Conservation (phyloP, 306 rosid species). For the Arachis hypogaea region DNA sequence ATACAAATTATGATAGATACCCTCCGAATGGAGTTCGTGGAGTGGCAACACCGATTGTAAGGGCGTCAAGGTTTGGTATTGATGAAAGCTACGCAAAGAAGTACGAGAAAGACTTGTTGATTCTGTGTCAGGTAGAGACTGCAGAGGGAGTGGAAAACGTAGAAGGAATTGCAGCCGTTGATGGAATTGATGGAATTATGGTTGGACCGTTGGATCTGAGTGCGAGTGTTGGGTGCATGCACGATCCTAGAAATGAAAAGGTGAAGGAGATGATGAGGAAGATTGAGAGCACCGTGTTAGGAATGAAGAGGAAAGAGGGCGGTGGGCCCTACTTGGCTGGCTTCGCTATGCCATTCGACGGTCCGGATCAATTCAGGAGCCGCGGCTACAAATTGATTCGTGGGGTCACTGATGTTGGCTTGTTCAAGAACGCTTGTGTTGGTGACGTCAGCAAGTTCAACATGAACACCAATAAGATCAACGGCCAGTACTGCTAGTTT, state of each 20-base stretch:
- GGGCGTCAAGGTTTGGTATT: slow-evolving; percentile 27
- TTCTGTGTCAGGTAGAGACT: slow-evolving; percentile 30
- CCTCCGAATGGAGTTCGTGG: slow-evolving; percentile 17
- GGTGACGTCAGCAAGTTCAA: slow-evolving; percentile 12
- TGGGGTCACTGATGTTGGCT: slow-evolving; percentile 12
- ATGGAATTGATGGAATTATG: slow-evolving; percentile 25
- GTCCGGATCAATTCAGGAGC: slow-evolving; percentile 20
- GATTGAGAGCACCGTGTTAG: slow-evolving; percentile 8
- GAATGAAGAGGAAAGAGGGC: slow-evolving; percentile 23
- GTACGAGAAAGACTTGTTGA: slow-evolving; percentile 14
- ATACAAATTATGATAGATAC: background rate
- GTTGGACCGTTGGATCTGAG: slow-evolving; percentile 23
- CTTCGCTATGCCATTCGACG: slow-evolving; percentile 10
- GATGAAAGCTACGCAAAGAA: background rate
- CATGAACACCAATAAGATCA: background rate
- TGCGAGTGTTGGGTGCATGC: slow-evolving; percentile 14
- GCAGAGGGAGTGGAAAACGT: slow-evolving; percentile 13
- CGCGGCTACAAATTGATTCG: slow-evolving; percentile 15
- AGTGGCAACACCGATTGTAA: slow-evolving; percentile 21
- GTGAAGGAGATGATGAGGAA: slow-evolving; percentile 19
- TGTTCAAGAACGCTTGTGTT: slow-evolving; percentile 15
- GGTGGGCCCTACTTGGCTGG: slow-evolving; percentile 23
- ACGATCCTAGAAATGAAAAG: background rate
- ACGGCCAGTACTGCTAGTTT: background rate
- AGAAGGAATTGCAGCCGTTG: slow-evolving; percentile 8